phyloP scores from a whole-genome alignment of 768 basidiomycete species.

The Hysterangium stoloniferum region DNA sequence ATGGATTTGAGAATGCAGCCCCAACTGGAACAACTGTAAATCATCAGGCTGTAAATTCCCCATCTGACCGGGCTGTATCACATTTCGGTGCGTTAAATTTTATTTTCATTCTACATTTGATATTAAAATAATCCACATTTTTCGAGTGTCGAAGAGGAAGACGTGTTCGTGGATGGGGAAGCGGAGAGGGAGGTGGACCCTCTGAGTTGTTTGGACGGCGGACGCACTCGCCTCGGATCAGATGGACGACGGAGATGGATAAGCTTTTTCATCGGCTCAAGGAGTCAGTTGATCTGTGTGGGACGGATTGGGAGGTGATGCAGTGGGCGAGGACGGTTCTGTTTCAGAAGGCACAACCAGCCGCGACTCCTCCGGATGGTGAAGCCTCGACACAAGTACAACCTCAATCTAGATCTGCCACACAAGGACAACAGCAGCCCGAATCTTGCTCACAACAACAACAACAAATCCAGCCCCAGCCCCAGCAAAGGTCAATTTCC shows the following conservation, averaged over 20 bases:
- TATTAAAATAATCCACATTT: not conserved
- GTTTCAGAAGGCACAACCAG: constrained; percentile 53
- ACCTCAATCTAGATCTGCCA: not conserved
- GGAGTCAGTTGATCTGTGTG: constrained; percentile 64
- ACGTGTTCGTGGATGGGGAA: too few relatives aligned
- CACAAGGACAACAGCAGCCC: too few relatives aligned
- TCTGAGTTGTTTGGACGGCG: constrained; percentile 50
- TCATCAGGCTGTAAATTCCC: too few relatives aligned
- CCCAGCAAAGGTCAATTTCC: too few relatives aligned
- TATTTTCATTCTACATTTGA: too few relatives aligned
- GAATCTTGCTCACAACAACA: not conserved
- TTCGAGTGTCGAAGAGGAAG: constrained; percentile 3
- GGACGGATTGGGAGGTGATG: constrained; percentile 61
- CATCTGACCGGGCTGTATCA: too few relatives aligned
- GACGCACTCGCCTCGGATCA: constrained; percentile 40
- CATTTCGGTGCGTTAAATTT: too few relatives aligned
- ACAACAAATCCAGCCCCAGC: constrained; percentile 21
- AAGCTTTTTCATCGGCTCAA: constrained; percentile 59
- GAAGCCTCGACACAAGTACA: not conserved
- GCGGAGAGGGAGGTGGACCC: constrained; percentile 20
- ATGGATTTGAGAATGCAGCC: too few relatives aligned
- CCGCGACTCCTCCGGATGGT: not conserved
- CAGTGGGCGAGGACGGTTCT: constrained; percentile 66
- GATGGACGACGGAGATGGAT: constrained; percentile 44
- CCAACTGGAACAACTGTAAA: too few relatives aligned